A percentile compares a stretch with the other conserved stretches of the same genome.
phyloP scores from a whole-genome alignment of 2,329 filamentous ascomycete species.

The Ramularia collo-cygni region DNA sequence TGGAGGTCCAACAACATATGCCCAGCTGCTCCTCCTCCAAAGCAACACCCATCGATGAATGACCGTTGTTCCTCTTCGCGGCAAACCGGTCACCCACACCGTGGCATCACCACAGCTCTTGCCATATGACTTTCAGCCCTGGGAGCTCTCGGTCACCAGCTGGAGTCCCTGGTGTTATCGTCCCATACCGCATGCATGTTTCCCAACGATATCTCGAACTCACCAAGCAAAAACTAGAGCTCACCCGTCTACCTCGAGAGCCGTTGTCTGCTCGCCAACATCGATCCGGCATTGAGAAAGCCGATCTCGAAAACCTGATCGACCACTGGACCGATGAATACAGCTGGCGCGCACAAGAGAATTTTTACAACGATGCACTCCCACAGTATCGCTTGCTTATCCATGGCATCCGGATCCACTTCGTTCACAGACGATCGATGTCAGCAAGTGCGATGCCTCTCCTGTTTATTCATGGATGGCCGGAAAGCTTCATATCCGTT shows the following conservation, averaged over 20 bases:
- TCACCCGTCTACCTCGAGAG: conserved; percentile 59
- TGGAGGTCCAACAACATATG: no score
- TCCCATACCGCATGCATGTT: conserved; percentile 37
- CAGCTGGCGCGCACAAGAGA: conserved; percentile 56
- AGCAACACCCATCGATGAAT: no score
- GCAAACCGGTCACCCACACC: no score
- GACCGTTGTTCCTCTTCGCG: no score
- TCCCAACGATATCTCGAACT: conserved; percentile 61
- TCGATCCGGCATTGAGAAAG: conserved; percentile 47
- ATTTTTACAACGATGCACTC: conserved; percentile 50
- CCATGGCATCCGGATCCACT: conserved; percentile 49
- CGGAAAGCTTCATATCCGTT: conserved; percentile 57
- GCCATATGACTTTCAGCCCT: conserved; percentile 13
- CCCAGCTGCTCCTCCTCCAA: no score
- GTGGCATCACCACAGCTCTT: no score
- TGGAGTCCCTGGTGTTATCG: conserved; percentile 6
- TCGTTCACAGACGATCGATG: conserved; percentile 54
- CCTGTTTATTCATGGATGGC: conserved; percentile 58
- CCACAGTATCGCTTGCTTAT: conserved; percentile 59
- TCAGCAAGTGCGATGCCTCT: conserved; percentile 53
- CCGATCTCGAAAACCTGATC: conserved; percentile 56
- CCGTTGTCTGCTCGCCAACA: conserved; percentile 22
- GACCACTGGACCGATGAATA: conserved; percentile 56
- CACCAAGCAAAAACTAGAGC: conserved; percentile 60
- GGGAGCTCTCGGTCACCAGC: conserved; percentile 10